Percentiles rank a stretch among this genome's conserved stretches.
Conservation (phyloP, 768 basidiomycete species). For the Inosperma sp. region DNA sequence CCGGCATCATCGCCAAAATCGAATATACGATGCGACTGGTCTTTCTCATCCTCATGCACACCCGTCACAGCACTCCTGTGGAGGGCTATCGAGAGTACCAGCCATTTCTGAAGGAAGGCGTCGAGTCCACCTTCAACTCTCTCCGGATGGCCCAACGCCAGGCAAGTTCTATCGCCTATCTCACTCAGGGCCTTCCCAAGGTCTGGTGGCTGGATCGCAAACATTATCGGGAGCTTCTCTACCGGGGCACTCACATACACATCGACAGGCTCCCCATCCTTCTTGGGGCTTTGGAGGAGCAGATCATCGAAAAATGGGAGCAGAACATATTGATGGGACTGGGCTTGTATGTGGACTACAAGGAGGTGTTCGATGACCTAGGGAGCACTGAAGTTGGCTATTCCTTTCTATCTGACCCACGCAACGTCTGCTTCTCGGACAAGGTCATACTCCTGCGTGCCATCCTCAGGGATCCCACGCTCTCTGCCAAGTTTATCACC, state of each 20-base stretch:
- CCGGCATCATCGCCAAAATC: background rate
- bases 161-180: slow-evolving; percentile 14
- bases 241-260: slow-evolving; percentile 13
- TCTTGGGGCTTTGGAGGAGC: slow-evolving; percentile 10
- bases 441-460: background rate
- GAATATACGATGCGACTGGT: slow-evolving; percentile 3
- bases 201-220: slow-evolving; percentile 20
- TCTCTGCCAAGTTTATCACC: background rate
- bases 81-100: background rate
- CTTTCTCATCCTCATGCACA: background rate
- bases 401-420: background rate
- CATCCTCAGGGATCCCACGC: background rate
- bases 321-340: slow-evolving; percentile 15
- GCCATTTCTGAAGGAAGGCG: slow-evolving; percentile 7
- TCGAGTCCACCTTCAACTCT: slow-evolving; percentile 15
- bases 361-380: background rate
- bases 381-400: background rate
- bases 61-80: background rate
- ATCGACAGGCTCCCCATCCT: slow-evolving; percentile 9
- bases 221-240: slow-evolving; percentile 12
- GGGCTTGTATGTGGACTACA: background rate
- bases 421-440: background rate
- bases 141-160: slow-evolving; percentile 17
- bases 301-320: slow-evolving; percentile 17
- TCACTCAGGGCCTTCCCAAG: slow-evolving; percentile 8